Evolutionary conservation across 1,139 yeast genomes (phyloP).

Genomic region (Taiozyma onychis): DNA sequence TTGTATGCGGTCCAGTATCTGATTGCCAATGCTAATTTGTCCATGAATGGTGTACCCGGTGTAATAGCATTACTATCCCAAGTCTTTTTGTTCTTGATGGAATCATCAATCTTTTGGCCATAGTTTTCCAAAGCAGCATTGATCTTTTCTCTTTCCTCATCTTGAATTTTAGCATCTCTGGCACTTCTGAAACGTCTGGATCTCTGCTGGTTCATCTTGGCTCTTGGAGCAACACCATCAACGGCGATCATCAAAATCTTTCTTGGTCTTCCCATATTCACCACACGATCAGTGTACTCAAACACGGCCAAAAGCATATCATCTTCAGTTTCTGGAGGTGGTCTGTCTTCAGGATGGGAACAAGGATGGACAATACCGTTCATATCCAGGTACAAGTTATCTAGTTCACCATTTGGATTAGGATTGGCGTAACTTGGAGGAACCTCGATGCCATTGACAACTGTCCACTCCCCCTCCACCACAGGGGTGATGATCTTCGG

Average conservation of each 20-base stretch:
- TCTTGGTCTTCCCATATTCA: constrained; percentile 92
- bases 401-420: constrained; percentile 94
- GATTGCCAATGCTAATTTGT: constrained; percentile 71
- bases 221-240: constrained; percentile 99
- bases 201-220: constrained; percentile 98
- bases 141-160: constrained; percentile 53
- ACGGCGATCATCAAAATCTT: constrained; percentile 91
- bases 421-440: constrained; percentile 70
- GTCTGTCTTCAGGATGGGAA: constrained; percentile 92
- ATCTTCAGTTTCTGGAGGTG: constrained; percentile 91
- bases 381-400: constrained; percentile 89
- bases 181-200: constrained; percentile 95
- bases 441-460: constrained; percentile 50
- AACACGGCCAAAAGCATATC: constrained; percentile 92
- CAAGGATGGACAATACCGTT: constrained; percentile 98
- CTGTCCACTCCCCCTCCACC: constrained; percentile 60
- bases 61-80: constrained; percentile 98
- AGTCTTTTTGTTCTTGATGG: constrained; percentile 38
- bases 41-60: constrained; percentile 99
- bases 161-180: constrained; percentile 73
- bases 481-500: constrained; percentile 94
- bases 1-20: constrained; percentile 90
- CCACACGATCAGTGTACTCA: constrained; percentile 81
- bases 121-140: constrained; percentile 43
- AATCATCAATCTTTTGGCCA: constrained; percentile 63